Percentiles rank a stretch among this genome's conserved stretches.
These are phyloP conservation scores for Fusarium armeniacum DNA, from an alignment of 2,329 filamentous ascomycete species.

Conservation along the genomic window DNA sequence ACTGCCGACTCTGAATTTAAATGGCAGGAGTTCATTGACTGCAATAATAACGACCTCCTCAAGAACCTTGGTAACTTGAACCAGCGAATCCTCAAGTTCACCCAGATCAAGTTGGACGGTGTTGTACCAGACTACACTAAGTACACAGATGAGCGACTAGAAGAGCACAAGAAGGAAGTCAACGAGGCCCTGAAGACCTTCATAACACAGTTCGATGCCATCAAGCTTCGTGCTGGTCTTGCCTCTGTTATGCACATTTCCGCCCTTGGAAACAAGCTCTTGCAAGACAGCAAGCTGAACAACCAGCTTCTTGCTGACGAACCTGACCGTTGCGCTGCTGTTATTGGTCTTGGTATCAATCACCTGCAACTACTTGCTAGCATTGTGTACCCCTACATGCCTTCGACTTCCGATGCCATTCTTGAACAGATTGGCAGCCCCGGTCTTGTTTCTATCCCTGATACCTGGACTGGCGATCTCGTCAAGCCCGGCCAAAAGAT, in stretches of 20 bases:
- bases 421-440: constrained; percentile 78
- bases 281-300: constrained; percentile 67
- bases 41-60: constrained; percentile 90
- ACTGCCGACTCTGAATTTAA: constrained; percentile 90
- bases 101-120: constrained; percentile 80
- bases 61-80: constrained; percentile 82
- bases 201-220: constrained; percentile 75
- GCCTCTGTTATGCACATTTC: constrained; percentile 77
- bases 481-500: constrained; percentile 83
- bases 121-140: constrained; percentile 73
- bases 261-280: constrained; percentile 64
- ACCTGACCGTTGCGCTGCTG: constrained; percentile 67
- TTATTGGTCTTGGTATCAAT: constrained; percentile 86
- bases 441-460: constrained; percentile 69
- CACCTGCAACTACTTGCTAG: constrained; percentile 85
- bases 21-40: constrained; percentile 84
- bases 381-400: constrained; percentile 87
- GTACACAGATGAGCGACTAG: constrained; percentile 69
- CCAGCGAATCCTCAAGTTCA: constrained; percentile 80
- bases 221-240: constrained; percentile 77
- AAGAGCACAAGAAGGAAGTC: constrained; percentile 71
- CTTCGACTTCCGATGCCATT: constrained; percentile 80
- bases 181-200: constrained; percentile 77
- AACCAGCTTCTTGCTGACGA: constrained; percentile 68
- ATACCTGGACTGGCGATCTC: constrained; percentile 72